These are phyloP conservation scores for Barbarea vulgaris DNA, from an alignment of 345 rosid species.

Conservation along the genomic window DNA sequence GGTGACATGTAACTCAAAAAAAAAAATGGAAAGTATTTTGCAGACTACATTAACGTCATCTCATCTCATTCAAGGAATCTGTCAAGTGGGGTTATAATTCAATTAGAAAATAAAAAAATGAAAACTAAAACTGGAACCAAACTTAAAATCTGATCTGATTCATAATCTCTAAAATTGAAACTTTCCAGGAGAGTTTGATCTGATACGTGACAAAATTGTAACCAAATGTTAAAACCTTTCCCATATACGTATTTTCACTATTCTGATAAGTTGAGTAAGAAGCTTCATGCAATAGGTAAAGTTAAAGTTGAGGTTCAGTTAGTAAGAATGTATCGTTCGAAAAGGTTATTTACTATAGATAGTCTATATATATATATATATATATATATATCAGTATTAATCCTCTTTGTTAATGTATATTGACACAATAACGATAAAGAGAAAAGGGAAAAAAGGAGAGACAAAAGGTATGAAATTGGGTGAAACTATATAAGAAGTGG, in stretches of 20 bases:
- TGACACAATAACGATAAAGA: background rate
- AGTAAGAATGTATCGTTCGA: background rate
- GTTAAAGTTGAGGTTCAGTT: background rate
- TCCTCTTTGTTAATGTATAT: background rate
- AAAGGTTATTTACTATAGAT: background rate
- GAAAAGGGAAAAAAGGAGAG: background rate
- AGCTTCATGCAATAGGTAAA: background rate
- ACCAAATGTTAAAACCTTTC: background rate
- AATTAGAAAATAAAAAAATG: background rate
- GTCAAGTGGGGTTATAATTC: background rate
- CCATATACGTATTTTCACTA: background rate
- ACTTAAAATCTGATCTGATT: too few relatives aligned
- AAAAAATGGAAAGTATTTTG: background rate
- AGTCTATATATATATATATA: too few relatives aligned
- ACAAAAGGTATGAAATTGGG: conserved; percentile 7
- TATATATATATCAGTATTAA: too few relatives aligned
- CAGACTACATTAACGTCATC: background rate
- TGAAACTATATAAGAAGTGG: conserved; percentile 26
- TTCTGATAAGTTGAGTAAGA: background rate
- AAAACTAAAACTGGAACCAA: too few relatives aligned
- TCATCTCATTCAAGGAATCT: background rate
- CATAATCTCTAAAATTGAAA: too few relatives aligned
- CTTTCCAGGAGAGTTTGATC: too few relatives aligned
- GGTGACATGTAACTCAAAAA: background rate
- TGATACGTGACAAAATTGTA: too few relatives aligned